Percentiles rank a stretch among this genome's conserved stretches.
Conservation (phyloP, 1,139 yeast genomes). For the Entelexis sorbosivorans region DNA sequence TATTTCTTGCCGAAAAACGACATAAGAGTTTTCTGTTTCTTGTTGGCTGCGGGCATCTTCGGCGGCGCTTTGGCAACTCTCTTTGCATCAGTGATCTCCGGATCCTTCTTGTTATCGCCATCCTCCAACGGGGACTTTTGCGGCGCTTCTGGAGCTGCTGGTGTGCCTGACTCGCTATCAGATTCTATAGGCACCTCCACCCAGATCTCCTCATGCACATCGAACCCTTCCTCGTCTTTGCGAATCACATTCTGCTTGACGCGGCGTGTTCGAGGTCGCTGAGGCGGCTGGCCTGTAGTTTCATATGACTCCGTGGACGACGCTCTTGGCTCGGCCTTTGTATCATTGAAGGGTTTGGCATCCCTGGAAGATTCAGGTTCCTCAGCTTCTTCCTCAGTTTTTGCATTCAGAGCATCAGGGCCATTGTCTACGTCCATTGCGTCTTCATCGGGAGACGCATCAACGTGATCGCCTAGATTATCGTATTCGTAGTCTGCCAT, state of each 20-base stretch:
- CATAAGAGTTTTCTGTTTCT: conserved; percentile 9
- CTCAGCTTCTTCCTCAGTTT: not conserved
- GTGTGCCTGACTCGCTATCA: not conserved
- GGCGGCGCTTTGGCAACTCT: conserved; percentile 4
- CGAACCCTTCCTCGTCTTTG: conserved; percentile 10
- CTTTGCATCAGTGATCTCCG: not conserved
- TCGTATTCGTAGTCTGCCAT: not conserved
- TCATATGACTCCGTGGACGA: too few relatives aligned
- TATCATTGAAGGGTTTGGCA: too few relatives aligned
- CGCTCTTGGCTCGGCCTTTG: not conserved
- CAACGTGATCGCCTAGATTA: not conserved
- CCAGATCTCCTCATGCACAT: conserved; percentile 1
- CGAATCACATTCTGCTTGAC: conserved; percentile 3
- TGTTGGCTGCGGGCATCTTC: not conserved
- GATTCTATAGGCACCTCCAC: conserved; percentile 4
- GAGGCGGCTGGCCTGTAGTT: not conserved
- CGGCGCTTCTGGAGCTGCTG: not conserved
- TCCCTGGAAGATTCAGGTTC: not conserved
- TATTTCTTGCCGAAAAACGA: conserved; percentile 11
- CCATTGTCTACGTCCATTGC: not conserved
- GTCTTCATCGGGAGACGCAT: not conserved
- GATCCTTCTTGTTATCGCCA: not conserved
- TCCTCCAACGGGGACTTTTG: too few relatives aligned
- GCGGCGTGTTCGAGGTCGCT: not conserved
- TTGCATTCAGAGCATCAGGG: not conserved